Base-by-base conservation (phyloP, 129 eudicot species). In the Flaveria trinervia region DNA sequence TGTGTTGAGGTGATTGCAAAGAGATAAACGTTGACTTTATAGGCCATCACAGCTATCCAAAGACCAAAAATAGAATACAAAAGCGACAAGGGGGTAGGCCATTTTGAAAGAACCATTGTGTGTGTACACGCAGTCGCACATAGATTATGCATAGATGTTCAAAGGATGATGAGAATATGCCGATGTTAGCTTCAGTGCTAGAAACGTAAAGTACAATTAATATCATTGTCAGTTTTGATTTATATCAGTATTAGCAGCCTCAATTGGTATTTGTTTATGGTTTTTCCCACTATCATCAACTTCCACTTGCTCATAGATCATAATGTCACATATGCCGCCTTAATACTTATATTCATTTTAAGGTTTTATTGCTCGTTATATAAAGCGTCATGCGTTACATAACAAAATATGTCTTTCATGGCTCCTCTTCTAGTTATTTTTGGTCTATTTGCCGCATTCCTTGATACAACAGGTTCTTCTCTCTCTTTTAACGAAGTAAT, bases 351-450 rank as follows among this genome's bases (percentile, higher is more conserved):
- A 77, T 49, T 14, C 4, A 9, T 43, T 15, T 4, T 18, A 43
- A 59, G 23, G 57, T 60, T 17, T 26, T 26, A 22, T 46, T 41
- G 69, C 41, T 9, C 74, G 65, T 54, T 80, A 80, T 80, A 73
- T 52, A 80, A 80, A 44, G 60, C 14, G 79, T 52, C 70, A 43
- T 11, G 50, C 9, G 13, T 23, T 65, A 44, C 79, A 80, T 14
- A 73, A 66, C 69, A 62, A 80, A 72, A 66, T 12, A 80, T 73
- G 83, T 82, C 79, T 77, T 68, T 70, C 62, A 82, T 77, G 79
- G 71, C 68, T 44, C 23, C 65, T 46, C 30, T 66, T 28, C 70
- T 82, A 45, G 50, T 82, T 50, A 33, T 82, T 25, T 48, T 77
- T n/a, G 75, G 74, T 44, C 44, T 82, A 11, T 46, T 77, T 55